phyloP scores from a whole-genome alignment of 352 stramenopile species.

The Globisporangium rhizosaccharum region DNA sequence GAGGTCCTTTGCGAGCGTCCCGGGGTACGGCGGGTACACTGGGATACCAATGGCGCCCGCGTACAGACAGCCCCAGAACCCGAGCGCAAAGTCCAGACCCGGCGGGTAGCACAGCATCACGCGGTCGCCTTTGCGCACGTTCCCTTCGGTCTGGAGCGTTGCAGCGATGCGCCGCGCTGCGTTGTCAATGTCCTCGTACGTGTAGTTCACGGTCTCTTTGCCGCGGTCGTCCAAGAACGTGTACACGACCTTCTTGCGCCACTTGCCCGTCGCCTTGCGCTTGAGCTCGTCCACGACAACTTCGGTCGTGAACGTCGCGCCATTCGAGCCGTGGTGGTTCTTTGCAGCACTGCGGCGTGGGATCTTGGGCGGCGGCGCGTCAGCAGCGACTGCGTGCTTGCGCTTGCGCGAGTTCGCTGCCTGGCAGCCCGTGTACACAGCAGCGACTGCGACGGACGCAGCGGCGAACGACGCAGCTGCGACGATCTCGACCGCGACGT shows the following conservation, averaged over 20 bases:
- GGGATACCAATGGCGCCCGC: conserved; percentile 65
- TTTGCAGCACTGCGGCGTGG: conserved; percentile 9
- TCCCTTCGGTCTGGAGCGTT: conserved; percentile 43
- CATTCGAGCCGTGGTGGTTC: conserved; percentile 22
- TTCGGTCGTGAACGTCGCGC: conserved; percentile 26
- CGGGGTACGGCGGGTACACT: conserved; percentile 73
- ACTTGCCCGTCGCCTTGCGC: conserved; percentile 35
- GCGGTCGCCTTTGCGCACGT: conserved; percentile 54
- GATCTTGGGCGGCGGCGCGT: conserved; percentile 27
- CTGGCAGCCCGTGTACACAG: conserved; percentile 15
- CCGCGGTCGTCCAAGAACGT: conserved; percentile 74
- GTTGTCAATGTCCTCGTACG: conserved; percentile 61
- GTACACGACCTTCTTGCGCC: conserved; percentile 68
- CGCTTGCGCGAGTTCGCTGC: conserved; percentile 21
- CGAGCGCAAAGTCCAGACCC: conserved; percentile 68
- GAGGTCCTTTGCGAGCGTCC: conserved; percentile 66
- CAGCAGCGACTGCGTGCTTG: conserved; percentile 7
- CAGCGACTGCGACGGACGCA: conserved; percentile 31
- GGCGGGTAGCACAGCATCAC: conserved; percentile 77
- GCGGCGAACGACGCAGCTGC: conserved; percentile 42
- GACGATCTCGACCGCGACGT: conserved; percentile 40
- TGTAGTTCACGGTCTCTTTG: conserved; percentile 60
- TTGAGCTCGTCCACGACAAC: conserved; percentile 47
- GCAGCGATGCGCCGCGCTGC: conserved; percentile 58
- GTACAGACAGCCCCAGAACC: conserved; percentile 78